Base-by-base conservation (phyloP, 2,329 filamentous ascomycete species). In the Pseudophaeomoniella oleicola region DNA sequence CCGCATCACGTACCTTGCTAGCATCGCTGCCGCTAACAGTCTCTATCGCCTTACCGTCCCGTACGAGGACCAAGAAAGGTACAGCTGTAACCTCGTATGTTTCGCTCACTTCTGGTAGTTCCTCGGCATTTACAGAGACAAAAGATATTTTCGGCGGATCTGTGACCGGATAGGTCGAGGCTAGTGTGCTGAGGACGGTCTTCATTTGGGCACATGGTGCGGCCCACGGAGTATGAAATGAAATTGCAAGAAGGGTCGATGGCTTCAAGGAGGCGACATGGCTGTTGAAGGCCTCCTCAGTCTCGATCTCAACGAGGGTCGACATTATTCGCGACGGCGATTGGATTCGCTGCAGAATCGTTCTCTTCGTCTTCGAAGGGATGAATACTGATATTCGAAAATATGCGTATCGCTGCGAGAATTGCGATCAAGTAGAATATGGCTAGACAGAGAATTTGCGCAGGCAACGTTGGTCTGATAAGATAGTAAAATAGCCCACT, bases 181-280 rank as follows among this genome's bases (percentile, higher is more conserved):
- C 87, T 46, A 98, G 81, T 15, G 85, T 81, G 53, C 74, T 70
- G 45, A 98, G 75, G 48, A 96, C 81, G 35, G 78, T 81, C 47
- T 74, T 75, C 87, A 96, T 96, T 62, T 94, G 86, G 44, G 82
- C 78, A 67, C 90, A 96, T 32, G 90, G 90, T 41, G 86, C 86
- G 18, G 90, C 90, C 90, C 90, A 98, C 46, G 87, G 82, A 14
- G 90, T 86, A 58, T 96, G 82, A 69, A 98, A 98, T 57, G 87
- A 94, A 54, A 93, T 75, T 52, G 94, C 70, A 44, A 88, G 69
- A 41, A 94, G 74, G 12, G 81, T 75, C 12, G 77, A 71, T 2
- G 78, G 54, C 9, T 82, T 72, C 11, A 87, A 68, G 30, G 74
- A 68, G 43, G 69, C 66, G 43, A 83, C 65, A 53, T 81, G 70